A percentile compares a stretch with the other conserved stretches of the same genome.
Evolutionary conservation across 805 yeast species (phyloP).

Genomic region (Kodamaea fukazawae): DNA sequence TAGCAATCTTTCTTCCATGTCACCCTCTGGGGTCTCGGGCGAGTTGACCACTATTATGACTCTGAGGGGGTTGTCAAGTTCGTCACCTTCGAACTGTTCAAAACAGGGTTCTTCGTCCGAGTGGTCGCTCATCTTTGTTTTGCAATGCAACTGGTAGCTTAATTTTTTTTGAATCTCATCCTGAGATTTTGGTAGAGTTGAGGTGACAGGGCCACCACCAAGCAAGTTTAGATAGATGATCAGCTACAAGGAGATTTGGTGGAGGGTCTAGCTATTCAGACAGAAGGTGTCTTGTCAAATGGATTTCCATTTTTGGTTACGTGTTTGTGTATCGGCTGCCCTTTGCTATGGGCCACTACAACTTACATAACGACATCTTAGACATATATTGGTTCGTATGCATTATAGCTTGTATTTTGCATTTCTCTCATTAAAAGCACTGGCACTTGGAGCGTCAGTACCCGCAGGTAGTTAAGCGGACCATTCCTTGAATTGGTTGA

Average conservation of each 20-base stretch:
- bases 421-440: conserved; percentile 3
- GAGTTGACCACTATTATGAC: conserved; percentile 42
- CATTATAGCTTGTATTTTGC: conserved; percentile 1
- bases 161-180: too few species aligned
- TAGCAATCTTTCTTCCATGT: conserved; percentile 48
- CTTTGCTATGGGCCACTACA: too few species aligned
- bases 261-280: too few species aligned
- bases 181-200: too few species aligned
- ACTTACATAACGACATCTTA: too few species aligned
- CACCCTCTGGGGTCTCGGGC: conserved; percentile 36
- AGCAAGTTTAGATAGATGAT: too few species aligned
- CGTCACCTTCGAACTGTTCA: conserved; percentile 20
- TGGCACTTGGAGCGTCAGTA: not conserved
- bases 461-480: conserved; percentile 14
- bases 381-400: too few species aligned
- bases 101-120: conserved; percentile 7
- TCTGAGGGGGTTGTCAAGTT: conserved; percentile 47
- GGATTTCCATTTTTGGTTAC: too few species aligned
- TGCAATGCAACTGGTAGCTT: not conserved
- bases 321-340: too few species aligned
- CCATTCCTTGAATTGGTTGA: conserved; percentile 95
- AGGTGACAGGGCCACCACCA: too few species aligned
- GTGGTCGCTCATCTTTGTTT: conserved; percentile 4
- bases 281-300: too few species aligned
- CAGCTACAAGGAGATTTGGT: too few species aligned